A percentile compares a stretch with the other conserved stretches of the same genome.
These are phyloP conservation scores for Lasiodiplodia sp. DNA, from an alignment of 2,329 filamentous ascomycete genomes.

Conservation along the genomic window DNA sequence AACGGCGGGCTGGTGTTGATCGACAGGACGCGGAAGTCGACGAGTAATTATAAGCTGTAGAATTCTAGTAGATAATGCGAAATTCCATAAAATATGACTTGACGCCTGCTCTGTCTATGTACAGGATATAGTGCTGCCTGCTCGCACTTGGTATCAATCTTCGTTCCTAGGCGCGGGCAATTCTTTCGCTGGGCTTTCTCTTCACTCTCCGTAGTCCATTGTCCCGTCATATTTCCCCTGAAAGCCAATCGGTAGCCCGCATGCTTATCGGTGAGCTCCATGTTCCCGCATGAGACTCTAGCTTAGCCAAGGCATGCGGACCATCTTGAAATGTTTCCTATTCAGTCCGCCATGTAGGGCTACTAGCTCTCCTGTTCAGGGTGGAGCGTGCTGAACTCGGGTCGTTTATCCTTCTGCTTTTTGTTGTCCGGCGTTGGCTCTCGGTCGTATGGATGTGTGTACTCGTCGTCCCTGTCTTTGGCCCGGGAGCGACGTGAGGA, in stretches of 20 bases:
- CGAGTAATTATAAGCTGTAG: slow-evolving; percentile 19
- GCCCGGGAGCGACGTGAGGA: not conserved
- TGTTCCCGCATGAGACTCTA: not conserved
- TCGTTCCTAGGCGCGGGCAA: not conserved
- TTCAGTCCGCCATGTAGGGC: no score
- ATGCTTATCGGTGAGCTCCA: not conserved
- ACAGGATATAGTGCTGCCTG: not conserved
- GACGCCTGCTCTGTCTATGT: not conserved
- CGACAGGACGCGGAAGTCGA: not conserved
- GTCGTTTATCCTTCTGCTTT: not conserved
- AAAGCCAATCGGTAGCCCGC: not conserved
- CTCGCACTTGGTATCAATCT: not conserved
- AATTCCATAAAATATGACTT: not conserved
- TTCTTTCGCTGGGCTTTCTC: not conserved
- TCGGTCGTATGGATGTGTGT: slow-evolving; percentile 17
- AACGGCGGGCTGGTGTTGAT: slow-evolving; percentile 63
- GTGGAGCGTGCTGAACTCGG: not conserved
- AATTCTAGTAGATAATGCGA: not conserved
- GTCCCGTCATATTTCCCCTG: not conserved
- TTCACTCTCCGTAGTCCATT: not conserved
- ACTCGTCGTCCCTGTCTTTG: not conserved
- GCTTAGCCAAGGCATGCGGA: not conserved
- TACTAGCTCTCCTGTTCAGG: not conserved
- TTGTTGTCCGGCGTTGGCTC: not conserved
- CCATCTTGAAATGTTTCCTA: not conserved